Conservation (phyloP, 257 asterid species). For the Plantago elongata region DNA sequence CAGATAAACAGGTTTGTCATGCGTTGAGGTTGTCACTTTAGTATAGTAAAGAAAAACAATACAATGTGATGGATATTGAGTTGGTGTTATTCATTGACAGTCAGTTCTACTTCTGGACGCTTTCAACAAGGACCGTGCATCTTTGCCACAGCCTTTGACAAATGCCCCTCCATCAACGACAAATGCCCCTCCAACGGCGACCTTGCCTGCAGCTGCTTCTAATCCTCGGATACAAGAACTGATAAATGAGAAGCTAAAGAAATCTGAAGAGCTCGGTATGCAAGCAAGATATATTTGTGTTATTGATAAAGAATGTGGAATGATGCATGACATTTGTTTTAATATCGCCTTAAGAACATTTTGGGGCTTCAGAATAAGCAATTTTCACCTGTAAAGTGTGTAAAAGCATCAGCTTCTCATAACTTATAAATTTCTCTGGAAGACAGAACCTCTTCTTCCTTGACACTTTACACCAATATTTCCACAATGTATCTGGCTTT, state of each 20-base stretch:
- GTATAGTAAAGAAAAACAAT: conserved; percentile 10
- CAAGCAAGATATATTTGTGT: conserved; percentile 6
- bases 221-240: conserved; percentile 89
- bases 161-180: conserved; percentile 52
- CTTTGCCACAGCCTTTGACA: conserved; percentile 82
- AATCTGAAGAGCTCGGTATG: conserved; percentile 95
- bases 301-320: neutral
- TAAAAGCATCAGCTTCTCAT: conserved; percentile 4
- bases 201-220: conserved; percentile 67
- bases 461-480: conserved; percentile 9
- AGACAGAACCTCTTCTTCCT: neutral
- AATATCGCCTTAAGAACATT: neutral
- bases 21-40: conserved; percentile 11
- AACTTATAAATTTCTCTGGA: neutral
- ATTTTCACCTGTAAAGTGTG: neutral
- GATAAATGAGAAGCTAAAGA: conserved; percentile 92
- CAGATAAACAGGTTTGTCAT: conserved; percentile 78
- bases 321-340: conserved; percentile 1
- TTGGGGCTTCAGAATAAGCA: neutral
- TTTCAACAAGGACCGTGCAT: conserved; percentile 94
- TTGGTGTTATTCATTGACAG: conserved; percentile 41
- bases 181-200: conserved; percentile 49
- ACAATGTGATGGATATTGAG: conserved; percentile 2
- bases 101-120: conserved; percentile 96
- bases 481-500: neutral